Evolutionary conservation across 192 early-diverging fungal species (phyloP), one percentile per base, ranked within the genome.

Genomic region (Radiomyces spectabilis): DNA sequence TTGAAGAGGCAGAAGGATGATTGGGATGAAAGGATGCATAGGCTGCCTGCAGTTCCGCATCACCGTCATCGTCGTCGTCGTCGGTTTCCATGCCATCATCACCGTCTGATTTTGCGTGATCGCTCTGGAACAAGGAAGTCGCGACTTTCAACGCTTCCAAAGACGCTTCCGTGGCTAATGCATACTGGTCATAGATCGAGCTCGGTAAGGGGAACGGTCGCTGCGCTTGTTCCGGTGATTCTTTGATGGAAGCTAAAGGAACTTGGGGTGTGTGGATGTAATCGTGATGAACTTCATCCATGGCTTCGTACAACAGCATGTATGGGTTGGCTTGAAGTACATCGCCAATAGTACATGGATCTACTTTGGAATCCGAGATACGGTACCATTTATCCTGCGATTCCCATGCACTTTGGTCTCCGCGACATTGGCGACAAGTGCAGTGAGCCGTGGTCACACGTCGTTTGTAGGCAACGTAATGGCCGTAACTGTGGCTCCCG

Each of bases 401-500:
- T 31, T 32, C 21, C 1, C 31, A 27, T 3, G 26, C 19, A 4
- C 15, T 42, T 0, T 13, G 2, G 6, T 33, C n/a, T 5, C 31
- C 42, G 4, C 15, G 57, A 68, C 58, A 51, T 1, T 41, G n/a
- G 35, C 48, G 24, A 41, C 49, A 72, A 30, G 37, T 53, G 57
- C 39, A 68, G 53, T 34, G 53, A 33, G 54, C 65, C 44, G 31
- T 41, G 41, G 30, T 16, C 9, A 58, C 21, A 0, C 49, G 65
- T 58, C 84, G 80, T 15, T 86, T 81, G 51, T 83, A 87, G 1
- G 84, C 78, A 13, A 90, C 79, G 51, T 86, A 92, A 56, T 92
- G 87, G 0, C 89, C 87, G 26, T 68, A 83, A 13, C 82, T 81
- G 60, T 92, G 89, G 21, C 66, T 67, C 0, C 89, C 89, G 51